Percentiles rank a stretch among this genome's conserved stretches.
These are phyloP conservation scores for Cyathus pygmaeus DNA, from an alignment of 1,284 basidiomycete genomes.

Conservation along the genomic window DNA sequence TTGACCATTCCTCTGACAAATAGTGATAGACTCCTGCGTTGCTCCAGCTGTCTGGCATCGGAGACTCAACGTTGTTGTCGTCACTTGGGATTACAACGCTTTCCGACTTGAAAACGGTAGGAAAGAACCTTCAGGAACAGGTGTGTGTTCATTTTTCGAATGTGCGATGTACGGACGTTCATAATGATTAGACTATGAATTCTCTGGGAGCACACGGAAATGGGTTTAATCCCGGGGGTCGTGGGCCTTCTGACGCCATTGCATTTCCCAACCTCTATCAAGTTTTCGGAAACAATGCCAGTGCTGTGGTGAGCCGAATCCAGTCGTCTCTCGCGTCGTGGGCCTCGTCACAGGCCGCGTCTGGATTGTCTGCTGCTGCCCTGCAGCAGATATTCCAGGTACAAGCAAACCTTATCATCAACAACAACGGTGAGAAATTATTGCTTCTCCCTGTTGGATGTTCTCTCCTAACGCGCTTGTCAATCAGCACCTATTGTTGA, in stretches of 20 bases:
- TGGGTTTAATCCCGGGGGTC: constrained; percentile 46
- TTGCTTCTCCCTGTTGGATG: not conserved
- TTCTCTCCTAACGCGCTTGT: too few relatives aligned
- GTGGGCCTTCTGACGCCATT: constrained; percentile 55
- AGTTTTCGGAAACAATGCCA: constrained; percentile 50
- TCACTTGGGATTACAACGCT: constrained; percentile 50
- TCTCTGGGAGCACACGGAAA: constrained; percentile 48
- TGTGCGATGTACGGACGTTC: not conserved
- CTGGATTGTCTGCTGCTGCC: constrained; percentile 49
- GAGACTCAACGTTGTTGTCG: constrained; percentile 48
- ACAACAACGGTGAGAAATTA: constrained; percentile 50
- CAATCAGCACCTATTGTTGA: constrained; percentile 57
- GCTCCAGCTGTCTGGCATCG: constrained; percentile 57
- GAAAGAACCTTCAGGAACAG: constrained; percentile 60
- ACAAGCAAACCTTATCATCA: constrained; percentile 56
- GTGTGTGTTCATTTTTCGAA: constrained; percentile 12
- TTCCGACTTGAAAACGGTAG: constrained; percentile 52
- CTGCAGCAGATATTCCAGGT: constrained; percentile 52
- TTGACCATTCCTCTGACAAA: too few relatives aligned
- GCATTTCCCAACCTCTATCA: constrained; percentile 58
- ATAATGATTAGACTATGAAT: constrained; percentile 46
- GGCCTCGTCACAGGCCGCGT: constrained; percentile 52
- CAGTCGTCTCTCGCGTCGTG: constrained; percentile 43
- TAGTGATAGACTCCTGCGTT: constrained; percentile 47
- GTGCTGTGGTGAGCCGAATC: constrained; percentile 43